These are phyloP conservation scores for Neurospora terricola DNA, from an alignment of 495 filamentous ascomycete genomes.

Conservation along the genomic window DNA sequence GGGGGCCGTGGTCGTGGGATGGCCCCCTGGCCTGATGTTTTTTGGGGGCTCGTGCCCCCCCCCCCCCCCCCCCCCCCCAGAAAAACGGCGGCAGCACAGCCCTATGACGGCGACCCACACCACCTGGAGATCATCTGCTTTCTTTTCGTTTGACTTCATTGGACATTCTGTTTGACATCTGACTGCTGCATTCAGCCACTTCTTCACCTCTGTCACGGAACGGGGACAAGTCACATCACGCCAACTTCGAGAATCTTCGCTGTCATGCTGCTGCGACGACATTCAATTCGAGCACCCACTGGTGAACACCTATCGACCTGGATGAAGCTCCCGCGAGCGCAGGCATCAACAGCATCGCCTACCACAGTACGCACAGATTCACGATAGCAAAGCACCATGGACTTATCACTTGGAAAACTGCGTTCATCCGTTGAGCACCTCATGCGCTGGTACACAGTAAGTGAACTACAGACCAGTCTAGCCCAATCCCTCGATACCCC, in stretches of 20 bases:
- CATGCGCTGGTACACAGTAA: not conserved
- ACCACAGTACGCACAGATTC: not conserved
- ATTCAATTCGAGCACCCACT: not conserved
- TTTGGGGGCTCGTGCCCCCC: not conserved
- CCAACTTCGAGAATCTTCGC: not conserved
- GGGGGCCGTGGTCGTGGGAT: not conserved
- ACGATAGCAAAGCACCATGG: not conserved
- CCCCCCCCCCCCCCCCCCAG: not conserved
- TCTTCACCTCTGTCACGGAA: not conserved
- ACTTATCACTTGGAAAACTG: not conserved
- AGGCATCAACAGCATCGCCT: too few species aligned
- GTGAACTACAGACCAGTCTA: not conserved
- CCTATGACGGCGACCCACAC: not conserved
- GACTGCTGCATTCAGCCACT: not conserved
- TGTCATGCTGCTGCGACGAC: not conserved
- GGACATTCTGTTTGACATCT: not conserved
- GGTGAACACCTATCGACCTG: too few species aligned
- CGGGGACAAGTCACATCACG: not conserved
- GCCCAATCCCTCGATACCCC: not conserved
- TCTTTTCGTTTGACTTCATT: not conserved
- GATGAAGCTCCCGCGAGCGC: too few species aligned
- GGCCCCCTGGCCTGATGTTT: not conserved
- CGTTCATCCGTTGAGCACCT: not conserved
- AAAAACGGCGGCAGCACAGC: not conserved
- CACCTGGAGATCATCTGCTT: not conserved